Conservation (phyloP, 805 yeast genomes). For the Candida odintsovae region DNA sequence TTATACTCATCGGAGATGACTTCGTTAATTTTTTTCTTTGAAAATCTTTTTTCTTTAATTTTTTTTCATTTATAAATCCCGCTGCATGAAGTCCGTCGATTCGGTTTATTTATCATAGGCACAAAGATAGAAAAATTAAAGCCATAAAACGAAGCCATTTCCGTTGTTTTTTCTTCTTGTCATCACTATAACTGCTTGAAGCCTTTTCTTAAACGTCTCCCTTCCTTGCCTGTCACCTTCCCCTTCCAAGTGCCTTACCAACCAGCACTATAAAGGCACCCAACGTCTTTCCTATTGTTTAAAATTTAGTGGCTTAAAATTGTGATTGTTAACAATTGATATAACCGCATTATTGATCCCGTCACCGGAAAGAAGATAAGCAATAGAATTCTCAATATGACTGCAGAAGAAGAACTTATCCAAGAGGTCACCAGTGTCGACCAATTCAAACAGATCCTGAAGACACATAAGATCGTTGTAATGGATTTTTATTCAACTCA, state of each 20-base stretch:
- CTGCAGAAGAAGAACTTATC: constrained; percentile 7
- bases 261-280: too few relatives aligned
- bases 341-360: background rate
- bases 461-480: constrained; percentile 11
- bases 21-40: too few relatives aligned
- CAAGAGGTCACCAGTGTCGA: constrained; percentile 10
- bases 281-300: too few relatives aligned
- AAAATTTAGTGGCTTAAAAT: background rate
- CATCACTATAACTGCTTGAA: too few relatives aligned
- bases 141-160: too few relatives aligned
- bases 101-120: background rate
- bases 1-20: background rate
- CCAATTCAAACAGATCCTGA: constrained; percentile 9
- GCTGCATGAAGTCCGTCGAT: background rate
- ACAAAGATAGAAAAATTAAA: background rate
- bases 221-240: too few relatives aligned
- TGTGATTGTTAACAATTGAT: too few relatives aligned
- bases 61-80: too few relatives aligned
- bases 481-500: constrained; percentile 22
- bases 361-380: background rate
- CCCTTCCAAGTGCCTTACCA: too few relatives aligned
- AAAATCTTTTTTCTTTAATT: too few relatives aligned
- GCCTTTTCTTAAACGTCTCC: too few relatives aligned
- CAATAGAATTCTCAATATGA: background rate
- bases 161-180: too few relatives aligned